Conservation (phyloP, 2,329 filamentous ascomycete genomes). For the Arthroderma uncinatum region DNA sequence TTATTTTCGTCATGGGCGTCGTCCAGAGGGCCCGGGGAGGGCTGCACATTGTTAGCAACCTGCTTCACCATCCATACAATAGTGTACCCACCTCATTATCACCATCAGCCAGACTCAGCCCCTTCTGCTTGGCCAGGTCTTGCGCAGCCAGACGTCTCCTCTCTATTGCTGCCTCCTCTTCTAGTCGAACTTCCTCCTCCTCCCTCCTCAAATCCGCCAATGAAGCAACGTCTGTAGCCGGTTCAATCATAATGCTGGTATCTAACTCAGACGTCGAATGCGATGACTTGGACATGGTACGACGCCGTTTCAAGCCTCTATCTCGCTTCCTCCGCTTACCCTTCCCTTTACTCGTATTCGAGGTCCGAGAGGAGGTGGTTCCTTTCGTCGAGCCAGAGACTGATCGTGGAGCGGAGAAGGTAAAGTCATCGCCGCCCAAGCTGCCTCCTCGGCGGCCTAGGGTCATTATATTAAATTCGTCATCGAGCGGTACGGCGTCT, state of each 20-base stretch:
- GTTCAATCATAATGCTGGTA: slow-evolving; percentile 18
- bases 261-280: slow-evolving; percentile 20
- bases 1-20: not conserved
- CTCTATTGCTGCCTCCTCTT: slow-evolving; percentile 48
- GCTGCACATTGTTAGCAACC: not conserved
- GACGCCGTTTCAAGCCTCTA: slow-evolving; percentile 19
- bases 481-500: slow-evolving; percentile 83
- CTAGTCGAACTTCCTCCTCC: slow-evolving; percentile 42
- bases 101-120: slow-evolving; percentile 30
- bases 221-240: slow-evolving; percentile 32
- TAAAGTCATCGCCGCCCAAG: slow-evolving; percentile 53
- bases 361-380: slow-evolving; percentile 38
- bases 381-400: slow-evolving; percentile 40
- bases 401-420: slow-evolving; percentile 27
- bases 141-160: slow-evolving; percentile 46
- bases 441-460: slow-evolving; percentile 59
- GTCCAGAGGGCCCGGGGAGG: not conserved
- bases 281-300: slow-evolving; percentile 18
- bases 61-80: not conserved
- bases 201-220: slow-evolving; percentile 47
- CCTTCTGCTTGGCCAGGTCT: slow-evolving; percentile 44
- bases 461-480: slow-evolving; percentile 71
- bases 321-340: slow-evolving; percentile 22
- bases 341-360: slow-evolving; percentile 25
- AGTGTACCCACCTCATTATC: slow-evolving; percentile 22